Conservation (phyloP, 805 yeast species). For the Scheffersomyces lignosus region DNA sequence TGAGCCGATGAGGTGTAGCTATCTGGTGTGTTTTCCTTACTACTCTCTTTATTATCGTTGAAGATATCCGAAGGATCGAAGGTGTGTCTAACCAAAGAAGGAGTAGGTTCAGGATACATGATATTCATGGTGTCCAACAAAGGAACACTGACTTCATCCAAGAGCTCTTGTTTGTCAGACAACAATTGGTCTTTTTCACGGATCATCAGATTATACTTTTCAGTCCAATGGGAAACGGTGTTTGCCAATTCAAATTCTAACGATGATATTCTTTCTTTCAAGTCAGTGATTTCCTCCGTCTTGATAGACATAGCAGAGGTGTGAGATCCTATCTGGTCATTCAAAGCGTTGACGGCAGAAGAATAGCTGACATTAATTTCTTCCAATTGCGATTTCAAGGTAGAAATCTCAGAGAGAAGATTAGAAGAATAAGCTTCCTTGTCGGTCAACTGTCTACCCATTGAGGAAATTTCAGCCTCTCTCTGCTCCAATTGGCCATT, state of each 20-base stretch:
- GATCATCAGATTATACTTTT: not conserved
- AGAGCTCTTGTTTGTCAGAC: too few species aligned
- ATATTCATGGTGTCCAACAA: not conserved
- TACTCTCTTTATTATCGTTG: conserved; percentile 3
- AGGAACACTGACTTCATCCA: too few species aligned
- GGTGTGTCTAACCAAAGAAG: not conserved
- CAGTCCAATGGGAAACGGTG: not conserved
- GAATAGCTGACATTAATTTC: not conserved
- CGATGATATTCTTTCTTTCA: not conserved
- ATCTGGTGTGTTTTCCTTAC: not conserved
- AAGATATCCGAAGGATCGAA: conserved; percentile 7
- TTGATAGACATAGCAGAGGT: not conserved
- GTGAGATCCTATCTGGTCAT: not conserved
- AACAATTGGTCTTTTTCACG: not conserved
- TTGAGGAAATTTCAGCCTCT: conserved; percentile 2
- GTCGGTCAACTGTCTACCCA: not conserved
- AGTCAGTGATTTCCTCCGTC: conserved; percentile 1
- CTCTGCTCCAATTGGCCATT: conserved; percentile 5
- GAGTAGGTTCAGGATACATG: not conserved
- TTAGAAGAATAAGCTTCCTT: not conserved
- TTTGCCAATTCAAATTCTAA: not conserved
- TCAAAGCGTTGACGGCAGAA: not conserved
- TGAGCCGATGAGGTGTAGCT: not conserved
- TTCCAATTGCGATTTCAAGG: not conserved
- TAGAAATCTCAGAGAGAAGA: not conserved